Evolutionary conservation across 345 rosid genomes (phyloP).

Genomic region (Litchi chinensis): DNA sequence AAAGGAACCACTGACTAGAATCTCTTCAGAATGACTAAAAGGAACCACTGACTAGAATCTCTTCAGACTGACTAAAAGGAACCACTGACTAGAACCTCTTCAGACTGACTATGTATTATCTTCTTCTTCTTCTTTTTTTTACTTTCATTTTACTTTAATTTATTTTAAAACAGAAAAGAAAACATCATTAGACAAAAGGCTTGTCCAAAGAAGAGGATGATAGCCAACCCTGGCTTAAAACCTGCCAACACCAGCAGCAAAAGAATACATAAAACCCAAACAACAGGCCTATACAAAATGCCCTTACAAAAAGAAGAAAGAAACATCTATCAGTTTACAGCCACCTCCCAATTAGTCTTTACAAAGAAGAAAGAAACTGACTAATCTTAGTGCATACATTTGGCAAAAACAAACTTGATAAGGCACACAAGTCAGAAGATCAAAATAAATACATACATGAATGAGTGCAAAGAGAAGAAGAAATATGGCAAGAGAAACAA

Average conservation of each 20-base stretch:
- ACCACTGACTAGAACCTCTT: not conserved
- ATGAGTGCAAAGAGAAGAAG: not conserved
- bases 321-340: not conserved
- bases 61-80: not conserved
- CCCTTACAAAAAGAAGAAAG: no score
- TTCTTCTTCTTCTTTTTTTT: no score
- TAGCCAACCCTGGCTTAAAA: no score
- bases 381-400: not conserved
- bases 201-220: no score
- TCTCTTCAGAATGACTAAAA: not conserved
- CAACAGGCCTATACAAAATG: no score
- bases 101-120: not conserved
- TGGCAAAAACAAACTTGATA: not conserved
- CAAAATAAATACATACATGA: not conserved
- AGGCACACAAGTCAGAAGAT: not conserved
- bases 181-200: no score
- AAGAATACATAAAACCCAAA: no score
- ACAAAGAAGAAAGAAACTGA: not conserved
- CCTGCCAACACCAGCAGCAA: no score
- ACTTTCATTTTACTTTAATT: no score
- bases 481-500: constrained; percentile 14
- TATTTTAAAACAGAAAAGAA: no score
- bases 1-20: not conserved
- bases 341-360: not conserved
- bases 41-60: not conserved